phyloP scores from a whole-genome alignment of 306 rosid genomes.

The Inga leiocalycina region DNA sequence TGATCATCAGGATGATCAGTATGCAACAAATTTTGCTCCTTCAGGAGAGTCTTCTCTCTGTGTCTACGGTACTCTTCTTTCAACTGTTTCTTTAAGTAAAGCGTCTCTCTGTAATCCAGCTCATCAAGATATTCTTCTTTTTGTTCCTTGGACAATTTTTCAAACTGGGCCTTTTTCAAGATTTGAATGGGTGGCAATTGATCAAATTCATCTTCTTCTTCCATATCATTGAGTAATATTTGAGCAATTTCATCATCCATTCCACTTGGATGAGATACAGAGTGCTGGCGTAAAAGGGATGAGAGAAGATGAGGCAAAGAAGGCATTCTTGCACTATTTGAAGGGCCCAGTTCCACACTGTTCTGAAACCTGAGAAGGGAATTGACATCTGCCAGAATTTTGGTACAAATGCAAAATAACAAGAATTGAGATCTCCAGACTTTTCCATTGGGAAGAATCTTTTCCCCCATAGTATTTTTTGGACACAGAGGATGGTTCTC shows the following conservation, averaged over 20 bases:
- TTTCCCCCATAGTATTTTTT: conserved; percentile 74
- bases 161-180: conserved; percentile 77
- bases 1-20: conserved; percentile 53
- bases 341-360: conserved; percentile 79
- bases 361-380: conserved; percentile 72
- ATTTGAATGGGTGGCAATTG: conserved; percentile 80
- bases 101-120: conserved; percentile 92
- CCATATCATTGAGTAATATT: conserved; percentile 52
- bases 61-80: conserved; percentile 66
- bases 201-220: conserved; percentile 87
- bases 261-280: conserved; percentile 44
- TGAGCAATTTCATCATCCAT: conserved; percentile 59
- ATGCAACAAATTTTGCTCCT: conserved; percentile 38
- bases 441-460: conserved; percentile 92
- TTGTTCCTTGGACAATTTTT: conserved; percentile 70
- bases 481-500: conserved; percentile 92
- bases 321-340: conserved; percentile 57
- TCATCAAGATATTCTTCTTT: conserved; percentile 84
- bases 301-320: conserved; percentile 96
- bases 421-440: conserved; percentile 90
- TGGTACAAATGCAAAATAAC: conserved; percentile 79
- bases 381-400: conserved; percentile 83
- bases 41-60: conserved; percentile 51
- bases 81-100: conserved; percentile 86
- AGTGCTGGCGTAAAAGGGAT: conserved; percentile 61